A percentile compares a stretch with the other conserved stretches of the same genome.
These are phyloP conservation scores for Flueggea neowawraea DNA, from an alignment of 441 rosid genomes.

Conservation along the genomic window DNA sequence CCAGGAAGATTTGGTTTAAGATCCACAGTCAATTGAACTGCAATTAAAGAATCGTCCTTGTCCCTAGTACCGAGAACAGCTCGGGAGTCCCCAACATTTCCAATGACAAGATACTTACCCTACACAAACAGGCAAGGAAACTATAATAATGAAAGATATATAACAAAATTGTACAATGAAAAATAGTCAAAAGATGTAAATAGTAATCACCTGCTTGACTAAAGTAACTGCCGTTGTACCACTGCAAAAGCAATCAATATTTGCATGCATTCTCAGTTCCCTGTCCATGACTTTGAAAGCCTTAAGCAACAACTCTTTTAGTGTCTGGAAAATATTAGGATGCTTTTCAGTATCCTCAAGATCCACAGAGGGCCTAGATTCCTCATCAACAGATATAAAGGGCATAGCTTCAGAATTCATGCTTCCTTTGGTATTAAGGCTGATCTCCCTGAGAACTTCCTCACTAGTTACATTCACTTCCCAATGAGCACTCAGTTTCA, in stretches of 20 bases:
- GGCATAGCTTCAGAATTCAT: constrained; percentile 55
- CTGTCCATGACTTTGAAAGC: constrained; percentile 96
- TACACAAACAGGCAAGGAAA: constrained; percentile 9
- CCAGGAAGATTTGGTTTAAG: constrained; percentile 99
- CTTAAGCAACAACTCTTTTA: constrained; percentile 83
- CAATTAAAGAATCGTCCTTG: constrained; percentile 55
- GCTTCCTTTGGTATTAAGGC: constrained; percentile 48
- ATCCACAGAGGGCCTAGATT: constrained; percentile 50
- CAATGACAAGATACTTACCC: constrained; percentile 86
- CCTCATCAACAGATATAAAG: constrained; percentile 66
- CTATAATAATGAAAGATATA: not conserved
- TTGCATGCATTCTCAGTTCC: constrained; percentile 67
- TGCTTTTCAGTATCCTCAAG: constrained; percentile 50
- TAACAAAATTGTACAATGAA: not conserved
- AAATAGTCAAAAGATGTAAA: not conserved
- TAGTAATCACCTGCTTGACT: constrained; percentile 75
- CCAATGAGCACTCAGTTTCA: constrained; percentile 79
- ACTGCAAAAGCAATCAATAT: constrained; percentile 88
- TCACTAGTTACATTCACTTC: constrained; percentile 52
- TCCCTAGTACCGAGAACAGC: constrained; percentile 85
- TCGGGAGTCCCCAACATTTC: constrained; percentile 97
- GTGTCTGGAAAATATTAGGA: constrained; percentile 50
- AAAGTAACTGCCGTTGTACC: constrained; percentile 98
- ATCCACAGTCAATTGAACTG: constrained; percentile 95
- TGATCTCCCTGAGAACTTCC: constrained; percentile 47